These are phyloP conservation scores for Lichenothelia convexa DNA, from an alignment of 495 filamentous ascomycete species.

Conservation along the genomic window DNA sequence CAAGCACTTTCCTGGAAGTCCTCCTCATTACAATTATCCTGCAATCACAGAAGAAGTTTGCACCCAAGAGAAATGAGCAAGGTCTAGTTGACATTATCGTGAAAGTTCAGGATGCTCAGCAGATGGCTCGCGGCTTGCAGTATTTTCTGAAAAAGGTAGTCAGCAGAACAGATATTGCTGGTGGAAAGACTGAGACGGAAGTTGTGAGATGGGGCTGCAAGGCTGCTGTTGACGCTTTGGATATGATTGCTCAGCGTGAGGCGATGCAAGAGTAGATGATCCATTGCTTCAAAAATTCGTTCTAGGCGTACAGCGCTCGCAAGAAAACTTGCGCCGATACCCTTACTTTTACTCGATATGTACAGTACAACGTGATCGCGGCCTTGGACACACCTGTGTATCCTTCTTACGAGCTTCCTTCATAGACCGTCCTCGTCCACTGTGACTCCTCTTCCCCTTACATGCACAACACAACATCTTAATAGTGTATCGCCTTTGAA, in stretches of 20 bases:
- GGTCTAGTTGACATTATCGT: constrained; percentile 46
- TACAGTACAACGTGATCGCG: too few relatives aligned
- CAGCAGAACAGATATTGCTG: constrained; percentile 51
- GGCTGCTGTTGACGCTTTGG: constrained; percentile 32
- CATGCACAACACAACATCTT: too few relatives aligned
- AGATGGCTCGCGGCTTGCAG: constrained; percentile 50
- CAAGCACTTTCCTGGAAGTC: constrained; percentile 59
- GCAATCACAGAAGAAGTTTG: constrained; percentile 30
- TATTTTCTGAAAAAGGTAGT: constrained; percentile 64
- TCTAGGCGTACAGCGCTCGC: too few relatives aligned
- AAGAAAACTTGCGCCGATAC: too few relatives aligned
- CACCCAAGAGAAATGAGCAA: constrained; percentile 28
- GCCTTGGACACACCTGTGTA: too few relatives aligned
- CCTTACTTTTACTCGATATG: too few relatives aligned
- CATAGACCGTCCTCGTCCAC: too few relatives aligned
- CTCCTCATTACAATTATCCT: constrained; percentile 58
- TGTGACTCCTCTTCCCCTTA: too few relatives aligned
- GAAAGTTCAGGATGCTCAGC: constrained; percentile 36
- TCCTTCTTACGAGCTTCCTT: too few relatives aligned
- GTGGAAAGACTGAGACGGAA: constrained; percentile 38
- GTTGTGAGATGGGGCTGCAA: constrained; percentile 53
- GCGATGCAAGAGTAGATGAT: too few relatives aligned
- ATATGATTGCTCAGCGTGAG: neutral
- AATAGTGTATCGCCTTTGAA: constrained; percentile 92
- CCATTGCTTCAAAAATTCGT: too few relatives aligned